Conservation (phyloP, 345 rosid genomes). For the Eucalyptus paniculata region DNA sequence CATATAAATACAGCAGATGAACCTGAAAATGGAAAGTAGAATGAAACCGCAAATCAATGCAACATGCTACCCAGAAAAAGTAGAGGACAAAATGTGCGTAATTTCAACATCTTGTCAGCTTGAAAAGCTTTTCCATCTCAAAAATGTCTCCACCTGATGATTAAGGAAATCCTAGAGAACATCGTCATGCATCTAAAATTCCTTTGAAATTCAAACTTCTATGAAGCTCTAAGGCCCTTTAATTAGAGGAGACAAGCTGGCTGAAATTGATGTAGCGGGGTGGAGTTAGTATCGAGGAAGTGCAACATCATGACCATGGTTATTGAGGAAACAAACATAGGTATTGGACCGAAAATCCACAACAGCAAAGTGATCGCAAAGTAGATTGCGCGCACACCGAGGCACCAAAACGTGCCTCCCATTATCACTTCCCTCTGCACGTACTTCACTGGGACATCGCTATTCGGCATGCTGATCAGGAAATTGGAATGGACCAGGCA, state of each 20-base stretch:
- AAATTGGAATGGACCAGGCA: constrained; percentile 6
- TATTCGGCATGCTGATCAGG: constrained; percentile 13
- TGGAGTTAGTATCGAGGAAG: constrained; percentile 2
- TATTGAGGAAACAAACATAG: constrained; percentile 13
- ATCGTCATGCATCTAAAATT: background rate
- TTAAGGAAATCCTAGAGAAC: background rate
- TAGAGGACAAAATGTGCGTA: background rate
- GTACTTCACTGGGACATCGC: constrained; percentile 2
- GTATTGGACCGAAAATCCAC: constrained; percentile 22
- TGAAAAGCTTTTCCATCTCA: background rate
- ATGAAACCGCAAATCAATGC: background rate
- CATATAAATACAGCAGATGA: background rate
- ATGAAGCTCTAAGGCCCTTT: background rate
- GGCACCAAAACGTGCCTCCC: constrained; percentile 8
- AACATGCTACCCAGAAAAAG: background rate
- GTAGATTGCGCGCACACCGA: constrained; percentile 13
- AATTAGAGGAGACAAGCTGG: background rate
- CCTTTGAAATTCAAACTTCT: background rate
- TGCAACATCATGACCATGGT: constrained; percentile 7
- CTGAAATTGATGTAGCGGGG: constrained; percentile 3
- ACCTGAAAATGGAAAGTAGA: background rate
- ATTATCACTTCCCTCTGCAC: constrained; percentile 4
- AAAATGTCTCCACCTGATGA: background rate
- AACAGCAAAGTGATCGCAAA: constrained; percentile 9
- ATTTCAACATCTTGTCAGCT: background rate